Conservation (phyloP, 495 filamentous ascomycete species). For the Stereocaulon alpinum region DNA sequence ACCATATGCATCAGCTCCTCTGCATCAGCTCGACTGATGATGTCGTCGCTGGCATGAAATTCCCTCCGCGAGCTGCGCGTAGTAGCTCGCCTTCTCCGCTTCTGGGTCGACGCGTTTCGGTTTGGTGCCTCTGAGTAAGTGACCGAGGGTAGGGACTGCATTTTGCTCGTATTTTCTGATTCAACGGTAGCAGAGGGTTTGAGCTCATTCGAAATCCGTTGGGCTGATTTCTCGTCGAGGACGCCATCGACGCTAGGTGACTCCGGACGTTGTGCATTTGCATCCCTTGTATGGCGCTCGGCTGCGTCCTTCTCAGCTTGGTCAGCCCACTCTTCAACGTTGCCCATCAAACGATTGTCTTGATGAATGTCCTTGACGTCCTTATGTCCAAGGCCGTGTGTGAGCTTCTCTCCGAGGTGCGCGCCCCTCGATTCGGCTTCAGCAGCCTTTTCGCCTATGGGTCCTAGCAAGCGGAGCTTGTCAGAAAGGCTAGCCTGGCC, state of each 20-base stretch:
- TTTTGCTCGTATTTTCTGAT: constrained; percentile 15
- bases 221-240: constrained; percentile 37
- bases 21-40: constrained; percentile 60
- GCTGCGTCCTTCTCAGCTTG: constrained; percentile 22
- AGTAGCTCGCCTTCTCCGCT: constrained; percentile 58
- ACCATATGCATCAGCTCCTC: constrained; percentile 72
- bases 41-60: constrained; percentile 59
- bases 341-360: constrained; percentile 25
- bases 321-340: constrained; percentile 34
- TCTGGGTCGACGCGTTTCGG: constrained; percentile 32
- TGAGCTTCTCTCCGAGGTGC: constrained; percentile 28
- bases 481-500: constrained; percentile 28
- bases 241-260: constrained; percentile 17
- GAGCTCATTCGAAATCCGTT: constrained; percentile 22
- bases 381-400: constrained; percentile 14
- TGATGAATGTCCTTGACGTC: constrained; percentile 14
- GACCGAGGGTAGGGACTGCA: constrained; percentile 30
- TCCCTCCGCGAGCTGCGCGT: constrained; percentile 66
- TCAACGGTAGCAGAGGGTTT: constrained; percentile 16
- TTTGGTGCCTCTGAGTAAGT: constrained; percentile 43
- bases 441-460: constrained; percentile 29
- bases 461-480: constrained; percentile 23
- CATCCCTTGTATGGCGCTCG: constrained; percentile 22
- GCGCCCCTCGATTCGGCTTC: constrained; percentile 24
- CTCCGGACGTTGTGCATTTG: not conserved